Percentiles rank a stretch among this genome's conserved stretches.
These are phyloP conservation scores for Leersia perrieri DNA, from an alignment of 176 grass and related monocot species.

Conservation along the genomic window DNA sequence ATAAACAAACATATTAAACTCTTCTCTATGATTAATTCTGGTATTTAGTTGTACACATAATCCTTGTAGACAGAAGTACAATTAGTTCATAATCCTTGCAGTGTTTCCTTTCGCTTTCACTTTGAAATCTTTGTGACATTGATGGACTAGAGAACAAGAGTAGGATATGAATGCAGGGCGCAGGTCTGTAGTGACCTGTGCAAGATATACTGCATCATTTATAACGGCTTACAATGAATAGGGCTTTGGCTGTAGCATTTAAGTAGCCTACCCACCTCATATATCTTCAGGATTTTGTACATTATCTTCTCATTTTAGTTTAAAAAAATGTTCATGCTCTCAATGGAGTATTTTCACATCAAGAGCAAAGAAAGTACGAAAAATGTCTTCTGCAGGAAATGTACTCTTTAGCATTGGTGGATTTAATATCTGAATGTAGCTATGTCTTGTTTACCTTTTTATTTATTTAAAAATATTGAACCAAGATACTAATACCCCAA, in stretches of 20 bases:
- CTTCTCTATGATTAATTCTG: constrained; percentile 33
- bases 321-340: not conserved
- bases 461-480: not conserved
- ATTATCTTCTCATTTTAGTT: not conserved
- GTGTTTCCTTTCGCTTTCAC: not conserved
- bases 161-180: constrained; percentile 28
- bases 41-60: constrained; percentile 18
- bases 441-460: not conserved
- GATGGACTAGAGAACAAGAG: constrained; percentile 17
- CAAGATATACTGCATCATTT: constrained; percentile 26
- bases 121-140: constrained; percentile 28
- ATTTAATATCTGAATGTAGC: not conserved
- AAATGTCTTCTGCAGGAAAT: not conserved
- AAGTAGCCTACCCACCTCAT: constrained; percentile 3
- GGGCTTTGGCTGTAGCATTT: constrained; percentile 28
- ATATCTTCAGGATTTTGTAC: not conserved
- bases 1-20: not conserved
- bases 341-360: not conserved
- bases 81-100: constrained; percentile 14
- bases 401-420: not conserved
- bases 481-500: constrained; percentile 10
- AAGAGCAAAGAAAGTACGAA: not conserved
- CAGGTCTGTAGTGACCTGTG: not conserved
- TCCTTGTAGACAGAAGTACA: constrained; percentile 12
- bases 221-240: not conserved